Conservation (phyloP, 129 eudicot genomes). For the Chrysanthemum seticuspe region DNA sequence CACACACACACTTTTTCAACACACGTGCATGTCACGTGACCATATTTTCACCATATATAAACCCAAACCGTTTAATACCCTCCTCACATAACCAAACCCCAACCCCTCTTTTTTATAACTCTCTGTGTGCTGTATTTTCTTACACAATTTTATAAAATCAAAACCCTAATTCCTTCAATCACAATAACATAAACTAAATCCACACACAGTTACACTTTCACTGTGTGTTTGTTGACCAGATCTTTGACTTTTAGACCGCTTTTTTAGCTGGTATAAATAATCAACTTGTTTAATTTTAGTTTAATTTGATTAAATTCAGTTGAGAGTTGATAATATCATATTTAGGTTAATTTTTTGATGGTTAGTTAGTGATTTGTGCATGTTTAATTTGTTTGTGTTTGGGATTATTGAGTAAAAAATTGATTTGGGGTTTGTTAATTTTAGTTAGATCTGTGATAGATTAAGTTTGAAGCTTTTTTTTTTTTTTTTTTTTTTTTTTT, state of each 20-base stretch:
- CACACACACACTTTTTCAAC: background rate
- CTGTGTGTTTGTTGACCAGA: too few relatives aligned
- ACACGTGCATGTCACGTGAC: slow-evolving; percentile 30
- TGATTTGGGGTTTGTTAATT: too few relatives aligned
- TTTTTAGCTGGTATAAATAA: background rate
- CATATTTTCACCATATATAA: slow-evolving; percentile 4
- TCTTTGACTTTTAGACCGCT: background rate
- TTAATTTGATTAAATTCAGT: background rate
- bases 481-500: background rate
- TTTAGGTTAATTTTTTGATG: background rate
- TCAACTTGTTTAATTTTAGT: slow-evolving; percentile 4
- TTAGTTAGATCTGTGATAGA: too few relatives aligned
- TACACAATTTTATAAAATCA: too few relatives aligned
- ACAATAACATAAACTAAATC: too few relatives aligned
- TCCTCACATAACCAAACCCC: slow-evolving; percentile 5
- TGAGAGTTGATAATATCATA: background rate
- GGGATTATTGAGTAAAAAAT: too few relatives aligned
- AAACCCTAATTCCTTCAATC: too few relatives aligned
- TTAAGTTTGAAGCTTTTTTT: too few relatives aligned
- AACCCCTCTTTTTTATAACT: background rate
- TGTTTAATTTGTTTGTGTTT: too few relatives aligned
- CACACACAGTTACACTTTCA: too few relatives aligned
- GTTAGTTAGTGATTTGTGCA: too few relatives aligned
- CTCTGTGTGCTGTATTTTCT: background rate
- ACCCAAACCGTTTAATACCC: background rate